Conservation (phyloP, 148 eudicot genomes). For the Agrostemma githago region DNA sequence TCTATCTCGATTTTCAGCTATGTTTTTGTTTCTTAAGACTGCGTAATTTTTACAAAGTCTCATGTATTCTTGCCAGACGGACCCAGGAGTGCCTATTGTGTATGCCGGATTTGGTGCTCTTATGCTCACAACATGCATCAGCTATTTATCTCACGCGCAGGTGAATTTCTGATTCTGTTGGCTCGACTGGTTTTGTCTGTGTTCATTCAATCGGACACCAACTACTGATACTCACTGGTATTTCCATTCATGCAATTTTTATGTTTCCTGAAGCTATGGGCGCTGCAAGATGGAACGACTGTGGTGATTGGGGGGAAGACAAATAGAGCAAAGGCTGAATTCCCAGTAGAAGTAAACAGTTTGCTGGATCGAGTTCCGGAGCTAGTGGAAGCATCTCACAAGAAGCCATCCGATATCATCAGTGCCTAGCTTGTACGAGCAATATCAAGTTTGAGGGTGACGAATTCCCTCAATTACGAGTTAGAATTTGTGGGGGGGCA, state of each 20-base stretch:
- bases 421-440: constrained; percentile 33
- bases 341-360: constrained; percentile 63
- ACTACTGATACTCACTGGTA: constrained; percentile 7
- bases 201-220: background rate
- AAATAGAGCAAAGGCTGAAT: constrained; percentile 84
- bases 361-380: constrained; percentile 86
- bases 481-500: background rate
- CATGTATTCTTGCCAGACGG: constrained; percentile 49
- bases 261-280: constrained; percentile 60
- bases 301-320: constrained; percentile 91
- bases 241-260: constrained; percentile 13
- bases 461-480: background rate
- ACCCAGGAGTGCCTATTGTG: constrained; percentile 90
- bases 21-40: background rate
- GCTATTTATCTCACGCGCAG: constrained; percentile 90
- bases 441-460: background rate
- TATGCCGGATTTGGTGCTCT: constrained; percentile 95
- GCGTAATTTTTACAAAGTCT: background rate
- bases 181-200: background rate
- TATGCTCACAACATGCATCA: constrained; percentile 95
- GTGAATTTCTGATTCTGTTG: constrained; percentile 29
- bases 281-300: constrained; percentile 89
- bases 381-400: constrained; percentile 45
- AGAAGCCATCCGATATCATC: constrained; percentile 27
- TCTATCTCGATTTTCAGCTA: background rate